Conservation (phyloP, 2,329 filamentous ascomycete species). For the Remersonia thermophila region DNA sequence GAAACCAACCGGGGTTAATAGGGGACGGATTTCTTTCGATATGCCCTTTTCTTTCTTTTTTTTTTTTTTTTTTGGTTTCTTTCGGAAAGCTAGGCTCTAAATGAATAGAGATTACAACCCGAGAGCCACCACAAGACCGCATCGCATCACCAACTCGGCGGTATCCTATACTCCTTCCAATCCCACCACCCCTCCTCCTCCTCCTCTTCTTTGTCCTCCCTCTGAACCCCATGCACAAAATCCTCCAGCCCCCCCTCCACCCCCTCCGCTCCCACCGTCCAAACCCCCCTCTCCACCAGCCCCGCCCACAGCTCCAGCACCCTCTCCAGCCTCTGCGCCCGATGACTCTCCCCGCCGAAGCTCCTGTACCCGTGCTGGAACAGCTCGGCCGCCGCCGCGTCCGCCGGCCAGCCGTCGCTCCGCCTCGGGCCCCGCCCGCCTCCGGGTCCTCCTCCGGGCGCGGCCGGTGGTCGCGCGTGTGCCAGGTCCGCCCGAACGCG, state of each 20-base stretch:
- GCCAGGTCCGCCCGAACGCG: not conserved
- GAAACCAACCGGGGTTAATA: too few species aligned
- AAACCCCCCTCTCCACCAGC: too few species aligned
- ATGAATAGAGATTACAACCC: not conserved
- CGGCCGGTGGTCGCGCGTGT: too few species aligned
- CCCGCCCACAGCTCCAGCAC: not conserved
- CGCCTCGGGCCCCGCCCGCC: not conserved
- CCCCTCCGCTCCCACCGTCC: not conserved
- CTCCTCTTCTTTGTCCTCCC: too few species aligned
- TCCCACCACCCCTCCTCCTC: too few species aligned
- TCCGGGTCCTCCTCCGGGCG: too few species aligned
- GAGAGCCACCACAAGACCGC: not conserved
- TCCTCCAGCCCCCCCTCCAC: not conserved
- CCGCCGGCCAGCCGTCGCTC: not conserved
- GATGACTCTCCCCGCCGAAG: not conserved
- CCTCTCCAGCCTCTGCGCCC: constrained; percentile 1
- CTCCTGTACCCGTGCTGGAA: constrained; percentile 4
- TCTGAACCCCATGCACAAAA: not conserved
- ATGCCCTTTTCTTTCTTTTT: too few species aligned
- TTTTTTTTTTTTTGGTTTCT: too few species aligned
- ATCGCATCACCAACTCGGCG: too few species aligned
- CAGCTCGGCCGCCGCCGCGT: not conserved
- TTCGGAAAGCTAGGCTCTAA: too few species aligned
- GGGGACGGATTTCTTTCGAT: too few species aligned
- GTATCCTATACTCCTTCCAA: too few species aligned